Evolutionary conservation across 2,329 filamentous ascomycete genomes (phyloP), one percentile per base, ranked within the genome.

Genomic region (Capronia americana): DNA sequence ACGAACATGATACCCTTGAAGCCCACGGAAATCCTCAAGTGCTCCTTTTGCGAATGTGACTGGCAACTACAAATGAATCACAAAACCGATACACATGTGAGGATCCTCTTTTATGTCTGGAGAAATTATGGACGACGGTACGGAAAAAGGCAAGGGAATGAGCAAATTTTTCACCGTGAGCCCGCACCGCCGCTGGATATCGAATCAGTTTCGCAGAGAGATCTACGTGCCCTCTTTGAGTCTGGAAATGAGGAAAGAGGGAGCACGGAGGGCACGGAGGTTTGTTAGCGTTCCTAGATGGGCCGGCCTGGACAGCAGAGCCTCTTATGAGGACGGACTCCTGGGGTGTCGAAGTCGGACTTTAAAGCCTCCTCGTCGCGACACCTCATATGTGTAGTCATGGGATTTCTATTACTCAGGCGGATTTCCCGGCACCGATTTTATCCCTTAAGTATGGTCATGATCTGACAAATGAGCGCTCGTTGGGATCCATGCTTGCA

Each of bases 161-260:
- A 57, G 54, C 54, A 57, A 41, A 57, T 57, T 24, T 57, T 57
- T 41, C 54, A 41, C n/a, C 54, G 54, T 41, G 54, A 41, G 32
- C 54, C 54, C 32, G 54, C 54, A 57, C 32, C 54, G 54, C 30
- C 32, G 54, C 54, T 56, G 54, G 54, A 56, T 23, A 56, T 38
- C 54, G 54, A 57, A 57, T 41, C 54, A 23, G 54, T 57, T 41
- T 38, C 30, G 54, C 32, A 57, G 30, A 57, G 54, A 41, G 32
- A 57, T 57, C 20, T 57, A 34, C 54, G 54, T 23, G 28, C 54
- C 54, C 54, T 56, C 54, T 56, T 56, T 38, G 54, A 56, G 54
- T 38, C 28, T 56, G 54, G 26, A 34, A n/a, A 56, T 38, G 54
- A 56, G 54, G 54, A 56, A 34, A 56, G 54, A 26, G 28, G 54